Evolutionary conservation across 139 green algal genomes (phyloP).

Genomic region (Picochlorum sp.): DNA sequence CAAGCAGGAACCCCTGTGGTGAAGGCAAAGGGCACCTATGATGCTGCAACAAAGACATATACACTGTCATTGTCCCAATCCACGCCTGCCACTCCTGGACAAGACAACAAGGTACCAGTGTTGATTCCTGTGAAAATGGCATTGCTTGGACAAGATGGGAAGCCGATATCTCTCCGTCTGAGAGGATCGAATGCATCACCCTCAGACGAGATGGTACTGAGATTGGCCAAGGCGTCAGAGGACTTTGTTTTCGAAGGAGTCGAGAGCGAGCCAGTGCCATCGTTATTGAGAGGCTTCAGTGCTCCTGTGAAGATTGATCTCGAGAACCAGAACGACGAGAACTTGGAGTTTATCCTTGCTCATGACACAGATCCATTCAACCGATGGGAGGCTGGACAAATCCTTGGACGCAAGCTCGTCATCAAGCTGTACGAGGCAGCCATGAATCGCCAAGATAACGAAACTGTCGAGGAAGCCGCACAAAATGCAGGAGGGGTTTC

Average conservation of each 20-base stretch:
- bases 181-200: conserved; percentile 11
- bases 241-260: conserved; percentile 55
- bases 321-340: conserved; percentile 69
- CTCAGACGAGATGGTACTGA: conserved; percentile 55
- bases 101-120: conserved; percentile 66
- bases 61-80: conserved; percentile 62
- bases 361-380: conserved; percentile 90
- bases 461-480: conserved; percentile 10
- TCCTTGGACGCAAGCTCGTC: conserved; percentile 65
- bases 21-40: conserved; percentile 56
- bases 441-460: conserved; percentile 11
- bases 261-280: conserved; percentile 59
- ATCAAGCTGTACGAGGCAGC: conserved; percentile 58
- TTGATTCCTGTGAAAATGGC: conserved; percentile 76
- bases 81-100: conserved; percentile 61
- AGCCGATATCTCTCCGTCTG: conserved; percentile 69
- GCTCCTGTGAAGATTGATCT: conserved; percentile 82
- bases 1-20: conserved; percentile 88
- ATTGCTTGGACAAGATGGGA: conserved; percentile 70
- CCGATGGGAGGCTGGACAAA: conserved; percentile 84
- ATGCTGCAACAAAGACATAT: conserved; percentile 66
- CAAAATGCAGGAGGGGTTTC: conserved; percentile 50
- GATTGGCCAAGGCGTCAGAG: conserved; percentile 40
- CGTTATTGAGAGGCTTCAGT: conserved; percentile 86
- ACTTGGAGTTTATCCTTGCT: conserved; percentile 85